phyloP scores from a whole-genome alignment of 345 rosid genomes.

The Draba incana region DNA sequence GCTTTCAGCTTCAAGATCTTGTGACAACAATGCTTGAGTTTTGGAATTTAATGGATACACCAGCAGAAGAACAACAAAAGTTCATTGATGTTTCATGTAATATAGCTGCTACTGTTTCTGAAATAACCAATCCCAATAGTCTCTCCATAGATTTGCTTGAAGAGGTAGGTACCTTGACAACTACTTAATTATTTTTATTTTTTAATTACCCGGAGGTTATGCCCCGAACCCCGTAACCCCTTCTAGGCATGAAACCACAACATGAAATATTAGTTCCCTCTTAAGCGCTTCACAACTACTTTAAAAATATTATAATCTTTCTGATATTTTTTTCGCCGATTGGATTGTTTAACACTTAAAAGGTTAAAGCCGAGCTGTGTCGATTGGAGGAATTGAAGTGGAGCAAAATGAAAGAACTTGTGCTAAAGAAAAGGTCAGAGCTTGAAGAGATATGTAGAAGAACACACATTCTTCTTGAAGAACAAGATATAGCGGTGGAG shows the following conservation, averaged over 20 bases:
- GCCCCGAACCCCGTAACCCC: no score
- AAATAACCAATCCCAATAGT: slow-evolving; percentile 82
- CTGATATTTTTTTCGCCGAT: neutral
- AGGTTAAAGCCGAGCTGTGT: slow-evolving; percentile 84
- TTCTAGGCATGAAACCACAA: no score
- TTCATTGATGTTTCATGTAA: slow-evolving; percentile 82
- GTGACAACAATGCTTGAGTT: slow-evolving; percentile 82
- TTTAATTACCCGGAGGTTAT: no score
- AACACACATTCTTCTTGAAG: slow-evolving; percentile 76
- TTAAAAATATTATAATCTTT: neutral
- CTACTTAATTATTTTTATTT: neutral
- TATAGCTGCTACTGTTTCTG: slow-evolving; percentile 90
- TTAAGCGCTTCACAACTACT: no score
- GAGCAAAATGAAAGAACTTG: slow-evolving; percentile 97
- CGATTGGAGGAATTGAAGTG: slow-evolving; percentile 83
- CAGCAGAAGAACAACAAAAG: slow-evolving; percentile 83
- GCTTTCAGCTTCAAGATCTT: slow-evolving; percentile 91
- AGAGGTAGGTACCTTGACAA: slow-evolving; percentile 37
- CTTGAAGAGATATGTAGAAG: slow-evolving; percentile 85
- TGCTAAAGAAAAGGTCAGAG: slow-evolving; percentile 78
- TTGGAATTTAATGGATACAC: slow-evolving; percentile 98
- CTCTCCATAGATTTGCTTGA: slow-evolving; percentile 73
- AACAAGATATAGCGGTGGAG: slow-evolving; percentile 55
- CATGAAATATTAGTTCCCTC: no score
- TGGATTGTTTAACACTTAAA: slow-evolving; percentile 24